These are phyloP conservation scores for Kodamaea kakaduensis DNA, from an alignment of 805 yeast genomes.

Conservation along the genomic window DNA sequence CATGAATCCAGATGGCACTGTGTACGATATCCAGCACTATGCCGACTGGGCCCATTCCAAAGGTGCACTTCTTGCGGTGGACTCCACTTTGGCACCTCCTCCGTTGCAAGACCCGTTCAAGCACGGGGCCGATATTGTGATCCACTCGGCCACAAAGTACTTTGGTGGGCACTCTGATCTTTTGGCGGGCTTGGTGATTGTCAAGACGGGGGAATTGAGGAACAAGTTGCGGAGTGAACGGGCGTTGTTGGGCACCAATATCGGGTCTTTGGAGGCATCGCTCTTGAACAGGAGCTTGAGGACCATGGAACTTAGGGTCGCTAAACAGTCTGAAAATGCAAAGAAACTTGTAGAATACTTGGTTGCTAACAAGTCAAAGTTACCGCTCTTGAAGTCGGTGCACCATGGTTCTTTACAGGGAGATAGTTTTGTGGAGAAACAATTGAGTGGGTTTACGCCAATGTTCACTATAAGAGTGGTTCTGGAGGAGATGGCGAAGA, in stretches of 20 bases:
- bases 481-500: conserved; percentile 51
- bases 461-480: conserved; percentile 64
- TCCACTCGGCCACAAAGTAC: conserved; percentile 92
- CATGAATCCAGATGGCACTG: conserved; percentile 75
- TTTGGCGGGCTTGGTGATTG: conserved; percentile 73
- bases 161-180: conserved; percentile 93
- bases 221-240: conserved; percentile 57
- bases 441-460: conserved; percentile 63
- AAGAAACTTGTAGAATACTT: conserved; percentile 57
- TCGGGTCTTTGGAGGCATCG: conserved; percentile 73
- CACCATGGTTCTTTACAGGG: conserved; percentile 75
- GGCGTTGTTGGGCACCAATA: conserved; percentile 68
- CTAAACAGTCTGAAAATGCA: conserved; percentile 62
- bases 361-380: conserved; percentile 43
- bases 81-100: conserved; percentile 92
- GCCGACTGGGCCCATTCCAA: conserved; percentile 69
- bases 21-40: conserved; percentile 56
- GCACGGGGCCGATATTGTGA: conserved; percentile 80
- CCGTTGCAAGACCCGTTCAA: conserved; percentile 79
- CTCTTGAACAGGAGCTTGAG: conserved; percentile 74
- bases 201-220: conserved; percentile 49
- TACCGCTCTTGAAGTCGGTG: conserved; percentile 48
- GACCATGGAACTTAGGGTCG: conserved; percentile 70
- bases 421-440: conserved; percentile 62
- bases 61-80: conserved; percentile 75